phyloP scores from a whole-genome alignment of 176 grass and related monocot genomes.

The Oryza australiensis region DNA sequence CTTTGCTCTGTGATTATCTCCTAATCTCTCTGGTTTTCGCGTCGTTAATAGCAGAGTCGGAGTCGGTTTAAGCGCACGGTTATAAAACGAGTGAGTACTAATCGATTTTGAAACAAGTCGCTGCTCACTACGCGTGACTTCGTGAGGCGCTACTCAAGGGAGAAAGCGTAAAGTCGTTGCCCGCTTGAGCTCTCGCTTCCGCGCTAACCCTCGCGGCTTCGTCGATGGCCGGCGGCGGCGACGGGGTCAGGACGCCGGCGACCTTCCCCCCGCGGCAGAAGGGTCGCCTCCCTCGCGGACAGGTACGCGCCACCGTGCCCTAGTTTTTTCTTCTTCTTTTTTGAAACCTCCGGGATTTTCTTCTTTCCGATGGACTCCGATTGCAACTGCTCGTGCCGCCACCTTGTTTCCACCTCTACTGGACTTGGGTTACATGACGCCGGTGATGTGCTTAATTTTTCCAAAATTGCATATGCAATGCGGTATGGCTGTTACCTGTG shows the following conservation, averaged over 20 bases:
- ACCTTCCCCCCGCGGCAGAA: not conserved
- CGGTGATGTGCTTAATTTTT: not conserved
- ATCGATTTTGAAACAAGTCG: not conserved
- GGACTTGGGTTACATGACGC: not conserved
- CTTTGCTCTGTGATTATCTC: not conserved
- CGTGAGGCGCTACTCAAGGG: not conserved
- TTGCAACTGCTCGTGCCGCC: not conserved
- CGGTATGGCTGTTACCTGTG: not conserved
- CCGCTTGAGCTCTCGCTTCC: not conserved
- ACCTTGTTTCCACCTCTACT: not conserved
- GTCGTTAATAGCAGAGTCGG: not conserved
- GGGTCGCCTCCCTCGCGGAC: not conserved
- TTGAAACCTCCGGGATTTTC: not conserved
- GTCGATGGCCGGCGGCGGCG: conserved; percentile 21
- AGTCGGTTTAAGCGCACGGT: not conserved
- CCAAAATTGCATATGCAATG: not conserved
- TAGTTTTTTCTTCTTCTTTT: not conserved
- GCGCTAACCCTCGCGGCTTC: not conserved
- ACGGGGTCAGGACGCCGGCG: not conserved
- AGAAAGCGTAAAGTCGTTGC: not conserved
- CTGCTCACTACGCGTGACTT: no score
- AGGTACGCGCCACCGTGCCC: conserved; percentile 7
- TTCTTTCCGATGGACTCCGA: not conserved
- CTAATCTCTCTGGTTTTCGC: not conserved
- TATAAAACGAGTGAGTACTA: not conserved